phyloP scores from a whole-genome alignment of 805 yeast genomes.

The Maudiozyma bulderi region DNA sequence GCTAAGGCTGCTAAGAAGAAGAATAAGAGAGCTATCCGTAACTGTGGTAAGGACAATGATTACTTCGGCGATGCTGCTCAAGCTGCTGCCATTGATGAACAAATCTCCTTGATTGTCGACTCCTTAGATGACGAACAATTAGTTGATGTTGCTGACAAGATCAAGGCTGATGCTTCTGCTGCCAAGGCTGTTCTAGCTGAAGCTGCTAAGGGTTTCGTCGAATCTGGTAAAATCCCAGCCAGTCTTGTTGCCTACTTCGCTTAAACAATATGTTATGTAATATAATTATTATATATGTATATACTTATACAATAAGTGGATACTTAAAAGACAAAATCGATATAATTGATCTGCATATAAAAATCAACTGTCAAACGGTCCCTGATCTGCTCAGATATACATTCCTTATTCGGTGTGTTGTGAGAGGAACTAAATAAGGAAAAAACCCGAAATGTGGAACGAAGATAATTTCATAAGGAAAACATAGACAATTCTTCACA shows the following conservation, averaged over 20 bases:
- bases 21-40: slow-evolving; percentile 82
- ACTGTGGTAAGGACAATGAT: slow-evolving; percentile 68
- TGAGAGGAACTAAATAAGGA: too few relatives aligned
- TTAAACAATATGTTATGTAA: slow-evolving; percentile 7
- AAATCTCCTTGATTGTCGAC: slow-evolving; percentile 70
- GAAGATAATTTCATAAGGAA: too few relatives aligned
- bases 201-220: slow-evolving; percentile 43
- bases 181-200: slow-evolving; percentile 53
- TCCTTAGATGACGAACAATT: slow-evolving; percentile 71
- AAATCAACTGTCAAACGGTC: too few relatives aligned
- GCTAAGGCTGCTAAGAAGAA: slow-evolving; percentile 89
- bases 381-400: neutral
- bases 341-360: too few relatives aligned
- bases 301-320: neutral
- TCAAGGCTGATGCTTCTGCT: slow-evolving; percentile 43
- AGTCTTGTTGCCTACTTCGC: slow-evolving; percentile 45
- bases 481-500: too few relatives aligned
- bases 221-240: slow-evolving; percentile 46
- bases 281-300: neutral
- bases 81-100: slow-evolving; percentile 63
- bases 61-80: slow-evolving; percentile 75
- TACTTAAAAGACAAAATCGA: neutral
- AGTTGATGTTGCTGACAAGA: slow-evolving; percentile 60
- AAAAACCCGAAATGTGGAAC: too few relatives aligned
- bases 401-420: neutral